A percentile compares a stretch with the other conserved stretches of the same genome.
Conservation (phyloP, 352 stramenopile species). For the Phytophthora palmivora region DNA sequence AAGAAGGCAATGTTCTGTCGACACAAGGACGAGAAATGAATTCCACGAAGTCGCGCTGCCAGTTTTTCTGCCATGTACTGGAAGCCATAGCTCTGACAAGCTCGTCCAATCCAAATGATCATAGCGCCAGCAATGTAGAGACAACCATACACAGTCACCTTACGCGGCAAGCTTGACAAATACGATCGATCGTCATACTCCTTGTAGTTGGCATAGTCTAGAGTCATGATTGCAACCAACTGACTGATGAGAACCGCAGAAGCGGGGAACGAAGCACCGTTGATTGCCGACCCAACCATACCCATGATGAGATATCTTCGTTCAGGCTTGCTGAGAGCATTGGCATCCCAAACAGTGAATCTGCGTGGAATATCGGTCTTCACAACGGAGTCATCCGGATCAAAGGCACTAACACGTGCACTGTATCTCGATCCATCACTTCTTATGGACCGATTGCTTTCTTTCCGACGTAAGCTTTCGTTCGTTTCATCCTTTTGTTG, state of each 20-base stretch:
- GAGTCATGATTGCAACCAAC: slow-evolving; percentile 36
- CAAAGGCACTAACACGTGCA: not conserved
- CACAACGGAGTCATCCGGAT: no score
- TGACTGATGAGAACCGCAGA: slow-evolving; percentile 33
- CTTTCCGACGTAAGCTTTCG: slow-evolving; percentile 4
- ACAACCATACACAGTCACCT: slow-evolving; percentile 39
- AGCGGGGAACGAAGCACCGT: slow-evolving; percentile 26
- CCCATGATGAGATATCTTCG: slow-evolving; percentile 29
- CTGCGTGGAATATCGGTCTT: not conserved
- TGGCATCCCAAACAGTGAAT: slow-evolving; percentile 14
- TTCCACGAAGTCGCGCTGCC: slow-evolving; percentile 47
- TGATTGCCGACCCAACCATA: slow-evolving; percentile 28
- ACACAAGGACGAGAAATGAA: slow-evolving; percentile 55
- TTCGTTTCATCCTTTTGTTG: not conserved
- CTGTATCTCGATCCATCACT: slow-evolving; percentile 12
- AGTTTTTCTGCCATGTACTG: slow-evolving; percentile 61
- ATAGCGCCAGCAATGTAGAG: slow-evolving; percentile 49
- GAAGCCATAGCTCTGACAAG: slow-evolving; percentile 53
- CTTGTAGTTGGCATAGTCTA: slow-evolving; percentile 39
- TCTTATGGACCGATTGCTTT: slow-evolving; percentile 3
- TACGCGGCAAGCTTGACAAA: slow-evolving; percentile 25
- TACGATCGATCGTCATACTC: slow-evolving; percentile 32
- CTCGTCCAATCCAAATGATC: slow-evolving; percentile 32
- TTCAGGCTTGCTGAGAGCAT: slow-evolving; percentile 28
- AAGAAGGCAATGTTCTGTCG: slow-evolving; percentile 74